Evolutionary conservation across 192 early-diverging fungal species (phyloP).

Genomic region (Kickxella alabastrina): DNA sequence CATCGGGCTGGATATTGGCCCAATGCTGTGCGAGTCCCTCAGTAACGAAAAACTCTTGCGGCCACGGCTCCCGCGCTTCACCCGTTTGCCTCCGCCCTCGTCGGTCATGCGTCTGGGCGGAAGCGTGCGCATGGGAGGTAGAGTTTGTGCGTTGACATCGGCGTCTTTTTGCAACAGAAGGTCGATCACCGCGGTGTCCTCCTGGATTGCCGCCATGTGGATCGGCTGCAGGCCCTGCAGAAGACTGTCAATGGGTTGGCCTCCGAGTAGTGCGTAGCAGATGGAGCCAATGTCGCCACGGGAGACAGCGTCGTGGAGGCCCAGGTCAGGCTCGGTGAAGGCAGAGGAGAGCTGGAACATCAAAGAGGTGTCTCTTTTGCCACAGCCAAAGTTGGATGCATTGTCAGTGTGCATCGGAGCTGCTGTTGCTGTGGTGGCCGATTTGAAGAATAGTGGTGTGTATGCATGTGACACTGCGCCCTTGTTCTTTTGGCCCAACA

Average conservation of each 20-base stretch:
- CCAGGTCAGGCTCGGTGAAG: slow-evolving; percentile 17
- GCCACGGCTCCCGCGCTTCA: slow-evolving; percentile 19
- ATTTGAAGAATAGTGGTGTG: neutral
- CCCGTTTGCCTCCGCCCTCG: neutral
- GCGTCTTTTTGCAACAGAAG: slow-evolving; percentile 69
- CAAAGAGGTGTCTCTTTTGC: slow-evolving; percentile 7
- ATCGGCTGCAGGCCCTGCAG: slow-evolving; percentile 67
- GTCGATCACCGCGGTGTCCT: slow-evolving; percentile 59
- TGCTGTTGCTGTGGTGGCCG: neutral
- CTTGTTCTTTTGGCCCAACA: slow-evolving; percentile 1
- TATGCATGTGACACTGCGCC: slow-evolving; percentile 2
- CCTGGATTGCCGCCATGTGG: slow-evolving; percentile 66
- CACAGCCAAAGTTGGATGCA: neutral
- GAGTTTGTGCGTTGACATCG: slow-evolving; percentile 61
- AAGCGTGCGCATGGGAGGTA: neutral
- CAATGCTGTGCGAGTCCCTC: slow-evolving; percentile 8
- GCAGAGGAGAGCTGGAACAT: neutral
- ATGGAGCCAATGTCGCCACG: slow-evolving; percentile 45
- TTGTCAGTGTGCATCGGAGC: slow-evolving; percentile 1
- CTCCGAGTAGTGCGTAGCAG: slow-evolving; percentile 51
- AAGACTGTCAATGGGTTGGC: slow-evolving; percentile 65
- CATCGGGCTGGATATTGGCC: slow-evolving; percentile 39
- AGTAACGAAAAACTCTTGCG: slow-evolving; percentile 41
- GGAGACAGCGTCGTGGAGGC: slow-evolving; percentile 37
- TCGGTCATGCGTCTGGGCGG: too few species aligned